Base-by-base conservation (phyloP, 768 basidiomycete species). In the Gymnopilus junonius region DNA sequence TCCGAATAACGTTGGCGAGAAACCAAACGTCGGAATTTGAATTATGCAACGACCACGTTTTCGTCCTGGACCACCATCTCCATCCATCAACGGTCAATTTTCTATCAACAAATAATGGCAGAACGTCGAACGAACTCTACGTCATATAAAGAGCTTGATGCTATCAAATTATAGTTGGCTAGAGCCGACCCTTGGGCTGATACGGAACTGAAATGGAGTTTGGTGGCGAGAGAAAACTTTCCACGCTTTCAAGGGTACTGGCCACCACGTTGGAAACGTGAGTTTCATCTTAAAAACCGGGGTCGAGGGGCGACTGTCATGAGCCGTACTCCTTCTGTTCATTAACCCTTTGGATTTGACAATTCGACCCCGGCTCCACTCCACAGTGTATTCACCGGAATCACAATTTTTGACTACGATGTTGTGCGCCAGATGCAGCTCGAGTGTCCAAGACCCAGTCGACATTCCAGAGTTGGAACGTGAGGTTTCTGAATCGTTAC, bases 201-300 rank as follows among this genome's bases (percentile, higher is more conserved):
- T 39, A 46, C 61, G 61, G 61, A 50, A 29, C 23, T 27, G 23
- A 55, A 48, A 35, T 61, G 60, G 23, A 48, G 42, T 17, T 58
- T 46, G 42, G 60, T 55, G 51, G 21, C 29, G 54, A 54, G 45
- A 29, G 54, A 40, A 51, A 56, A 14, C 61, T 62, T 62, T 62
- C 61, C 61, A 62, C 61, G 61, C 54, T 56, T 45, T 55, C 54
- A 62, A 56, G 61, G 55, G 61, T 56, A 62, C 45, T 34, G 29
- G 25, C n/a, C 2, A 37, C 51, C 54, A 55, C 54, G 59, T 56
- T 62, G 42, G n/a, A 50, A 50, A 37, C 61, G 61, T 62, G 61
- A 62, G 61, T 62, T 55, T 21, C 40, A 51, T 31, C 43, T 34
- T 61, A 43, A 32, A 55, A 54, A 61, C 34, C 53, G 34, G 32